A percentile compares a stretch with the other conserved stretches of the same genome.
phyloP scores from a whole-genome alignment of 2,329 filamentous ascomycete genomes.

The Talaromyces rugulosus region DNA sequence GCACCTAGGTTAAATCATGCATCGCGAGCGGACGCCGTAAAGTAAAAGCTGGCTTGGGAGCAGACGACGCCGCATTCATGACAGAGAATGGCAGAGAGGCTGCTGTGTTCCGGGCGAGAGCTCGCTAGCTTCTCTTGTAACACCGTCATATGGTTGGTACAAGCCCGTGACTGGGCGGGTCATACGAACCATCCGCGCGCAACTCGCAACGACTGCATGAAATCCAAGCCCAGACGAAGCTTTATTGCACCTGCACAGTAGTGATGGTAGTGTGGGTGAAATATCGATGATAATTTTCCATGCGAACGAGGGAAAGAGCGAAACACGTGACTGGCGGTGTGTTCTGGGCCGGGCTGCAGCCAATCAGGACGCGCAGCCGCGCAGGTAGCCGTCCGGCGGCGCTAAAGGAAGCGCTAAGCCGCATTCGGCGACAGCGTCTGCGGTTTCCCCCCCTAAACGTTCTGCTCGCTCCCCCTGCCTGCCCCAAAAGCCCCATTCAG shows the following conservation, averaged over 20 bases:
- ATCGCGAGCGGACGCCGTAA: background rate
- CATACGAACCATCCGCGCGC: background rate
- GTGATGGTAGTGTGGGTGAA: background rate
- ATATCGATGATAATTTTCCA: background rate
- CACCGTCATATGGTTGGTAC: background rate
- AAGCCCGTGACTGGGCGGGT: background rate
- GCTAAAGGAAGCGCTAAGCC: background rate
- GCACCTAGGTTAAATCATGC: background rate
- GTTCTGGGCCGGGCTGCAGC: conserved; percentile 3
- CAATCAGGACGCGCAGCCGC: conserved; percentile 2
- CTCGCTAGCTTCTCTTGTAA: background rate
- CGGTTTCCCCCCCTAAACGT: conserved; percentile 16
- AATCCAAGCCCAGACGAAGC: background rate
- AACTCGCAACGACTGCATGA: background rate
- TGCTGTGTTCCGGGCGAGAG: background rate
- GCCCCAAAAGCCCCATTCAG: conserved; percentile 13
- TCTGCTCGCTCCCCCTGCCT: conserved; percentile 5
- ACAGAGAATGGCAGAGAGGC: background rate
- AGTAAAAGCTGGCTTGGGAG: background rate
- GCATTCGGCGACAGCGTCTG: background rate
- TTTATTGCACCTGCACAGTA: background rate
- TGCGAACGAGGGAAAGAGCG: background rate
- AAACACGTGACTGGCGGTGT: conserved; percentile 8
- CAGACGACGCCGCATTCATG: background rate
- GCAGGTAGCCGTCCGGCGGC: conserved; percentile 12